These are phyloP conservation scores for Mycosphaerella sp. DNA, from an alignment of 2,329 filamentous ascomycete genomes.

Conservation along the genomic window DNA sequence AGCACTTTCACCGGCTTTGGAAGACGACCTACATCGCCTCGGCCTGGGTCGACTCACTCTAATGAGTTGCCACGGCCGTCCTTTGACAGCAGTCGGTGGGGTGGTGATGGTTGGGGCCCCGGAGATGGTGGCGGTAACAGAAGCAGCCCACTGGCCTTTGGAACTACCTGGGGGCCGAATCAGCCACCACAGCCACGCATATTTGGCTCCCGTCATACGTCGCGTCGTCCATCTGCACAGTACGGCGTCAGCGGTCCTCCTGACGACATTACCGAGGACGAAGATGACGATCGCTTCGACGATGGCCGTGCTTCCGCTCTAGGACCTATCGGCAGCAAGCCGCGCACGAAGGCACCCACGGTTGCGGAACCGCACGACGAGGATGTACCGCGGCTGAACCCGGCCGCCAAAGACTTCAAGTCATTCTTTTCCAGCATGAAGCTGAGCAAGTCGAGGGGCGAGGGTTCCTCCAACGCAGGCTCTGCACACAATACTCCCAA, in stretches of 20 bases:
- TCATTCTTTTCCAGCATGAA: conserved; percentile 50
- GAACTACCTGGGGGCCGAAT: conserved; percentile 40
- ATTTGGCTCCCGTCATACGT: conserved; percentile 60
- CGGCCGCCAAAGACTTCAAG: conserved; percentile 82
- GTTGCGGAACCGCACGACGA: conserved; percentile 24
- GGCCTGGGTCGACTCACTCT: conserved; percentile 47
- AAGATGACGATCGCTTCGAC: conserved; percentile 39
- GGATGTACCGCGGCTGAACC: conserved; percentile 63
- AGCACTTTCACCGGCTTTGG: conserved; percentile 19
- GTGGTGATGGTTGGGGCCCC: conserved; percentile 29
- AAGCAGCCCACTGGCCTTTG: conserved; percentile 35
- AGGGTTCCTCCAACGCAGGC: conserved; percentile 14
- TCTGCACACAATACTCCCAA: conserved; percentile 19
- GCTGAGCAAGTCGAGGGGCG: conserved; percentile 34
- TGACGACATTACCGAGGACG: conserved; percentile 47
- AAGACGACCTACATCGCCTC: conserved; percentile 46
- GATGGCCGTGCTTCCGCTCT: conserved; percentile 48
- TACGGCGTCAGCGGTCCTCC: conserved; percentile 62
- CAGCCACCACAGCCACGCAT: conserved; percentile 45
- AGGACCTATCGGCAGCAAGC: conserved; percentile 66
- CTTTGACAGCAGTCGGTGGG: conserved; percentile 59
- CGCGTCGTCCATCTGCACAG: conserved; percentile 73
- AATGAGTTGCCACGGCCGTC: conserved; percentile 69
- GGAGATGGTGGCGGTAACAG: conserved; percentile 31
- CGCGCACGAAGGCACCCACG: conserved; percentile 36